Evolutionary conservation across 176 grass and related monocot genomes (phyloP).

Genomic region (Tuctoria greenei): DNA sequence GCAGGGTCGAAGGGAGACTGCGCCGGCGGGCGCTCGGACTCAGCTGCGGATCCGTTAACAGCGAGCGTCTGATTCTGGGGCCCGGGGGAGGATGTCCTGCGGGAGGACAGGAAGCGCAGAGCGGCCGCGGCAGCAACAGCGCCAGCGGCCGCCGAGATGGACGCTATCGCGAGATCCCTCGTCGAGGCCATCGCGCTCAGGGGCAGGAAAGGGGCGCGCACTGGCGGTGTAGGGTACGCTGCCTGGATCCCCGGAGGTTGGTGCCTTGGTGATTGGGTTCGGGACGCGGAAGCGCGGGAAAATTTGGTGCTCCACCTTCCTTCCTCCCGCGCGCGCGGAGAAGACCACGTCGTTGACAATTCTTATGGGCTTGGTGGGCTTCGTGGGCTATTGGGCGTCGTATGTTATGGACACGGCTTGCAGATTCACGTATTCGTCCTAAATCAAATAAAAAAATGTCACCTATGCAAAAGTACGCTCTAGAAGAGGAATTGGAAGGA

Average conservation of each 20-base stretch:
- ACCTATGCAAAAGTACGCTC: too few relatives aligned
- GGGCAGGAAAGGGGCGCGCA: not conserved
- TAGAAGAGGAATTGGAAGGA: too few relatives aligned
- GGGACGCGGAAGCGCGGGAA: conserved; percentile 33
- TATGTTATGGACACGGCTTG: too few relatives aligned
- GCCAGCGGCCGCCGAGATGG: conserved; percentile 60
- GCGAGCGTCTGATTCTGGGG: conserved; percentile 11
- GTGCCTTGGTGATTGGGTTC: not conserved
- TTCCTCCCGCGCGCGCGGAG: not conserved
- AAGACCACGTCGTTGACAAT: not conserved
- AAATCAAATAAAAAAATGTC: too few relatives aligned
- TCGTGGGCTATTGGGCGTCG: not conserved
- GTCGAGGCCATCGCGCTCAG: conserved; percentile 44
- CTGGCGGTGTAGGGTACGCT: not conserved
- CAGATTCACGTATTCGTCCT: too few relatives aligned
- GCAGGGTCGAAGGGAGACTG: conserved; percentile 66
- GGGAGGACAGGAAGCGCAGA: conserved; percentile 46
- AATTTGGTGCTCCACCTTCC: not conserved
- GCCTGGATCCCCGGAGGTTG: not conserved
- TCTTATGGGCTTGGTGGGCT: not conserved
- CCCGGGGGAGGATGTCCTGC: conserved; percentile 8
- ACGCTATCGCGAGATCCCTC: conserved; percentile 60
- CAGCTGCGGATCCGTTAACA: conserved; percentile 40
- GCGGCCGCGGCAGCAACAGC: conserved; percentile 51
- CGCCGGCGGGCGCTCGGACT: conserved; percentile 1